Base-by-base conservation (phyloP, 352 stramenopile genomes). In the Sclerospora graminicola region DNA sequence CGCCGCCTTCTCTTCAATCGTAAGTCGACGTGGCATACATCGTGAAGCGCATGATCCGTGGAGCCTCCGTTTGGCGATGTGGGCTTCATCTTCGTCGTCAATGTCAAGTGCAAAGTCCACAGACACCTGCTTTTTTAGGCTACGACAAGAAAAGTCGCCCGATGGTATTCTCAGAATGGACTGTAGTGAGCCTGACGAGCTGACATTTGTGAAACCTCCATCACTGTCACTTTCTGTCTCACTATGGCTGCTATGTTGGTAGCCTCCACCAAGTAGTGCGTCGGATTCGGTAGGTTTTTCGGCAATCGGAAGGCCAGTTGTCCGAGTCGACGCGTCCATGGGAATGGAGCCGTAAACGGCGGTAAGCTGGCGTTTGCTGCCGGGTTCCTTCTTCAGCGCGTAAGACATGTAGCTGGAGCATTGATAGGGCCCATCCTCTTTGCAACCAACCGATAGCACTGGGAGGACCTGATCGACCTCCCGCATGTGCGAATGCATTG, bases 211-310 rank as follows among this genome's bases (percentile, higher is more conserved):
- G 45, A 56, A 79, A 43, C 69, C 82, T 1, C 65, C 64, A 50
- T 88, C 76, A 29, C 76, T 88, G 43, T 88, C 76, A 57, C 76
- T 88, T 30, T 88, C 76, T 2, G 76, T 88, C 55, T 88, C 76
- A 50, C 76, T 88, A 39, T 85, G 72, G 41, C 67, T 74, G 35
- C 35, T 70, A 38, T 49, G 38, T 10, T 52, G 37, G 36, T 60
- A 33, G 41, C 24, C 37, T 8, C 26, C 26, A 23, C 43, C 36
- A 13, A 76, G 36, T 19, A 64, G 23, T 8, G 55, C 36, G 28
- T 63, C 45, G 7, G 45, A 20, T 33, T 62, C 54, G 8, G 45
- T 48, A 10, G 34, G 34, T 10, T 32, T 21, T 2, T 46, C 46
- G 16, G 29, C 36, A 8, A 57, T 29, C n/a, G 54, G 38, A 8